phyloP scores from a whole-genome alignment of 2,329 filamentous ascomycete genomes.

The Fusarium nisikadoi region DNA sequence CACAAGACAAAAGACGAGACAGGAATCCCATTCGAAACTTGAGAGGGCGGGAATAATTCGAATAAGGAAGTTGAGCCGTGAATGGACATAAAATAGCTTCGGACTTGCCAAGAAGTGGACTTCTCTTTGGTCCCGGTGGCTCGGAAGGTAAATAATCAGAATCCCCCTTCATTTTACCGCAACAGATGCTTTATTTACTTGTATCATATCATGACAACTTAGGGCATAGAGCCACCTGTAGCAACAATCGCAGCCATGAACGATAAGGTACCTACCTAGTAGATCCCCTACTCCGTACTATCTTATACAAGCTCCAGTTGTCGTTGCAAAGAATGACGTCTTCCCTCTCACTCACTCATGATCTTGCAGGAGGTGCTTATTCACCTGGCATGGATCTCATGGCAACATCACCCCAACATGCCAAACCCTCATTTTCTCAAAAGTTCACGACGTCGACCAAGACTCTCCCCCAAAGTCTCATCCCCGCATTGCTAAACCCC shows the following conservation, averaged over 20 bases:
- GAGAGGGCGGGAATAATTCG: conserved; percentile 6
- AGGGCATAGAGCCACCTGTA: not conserved
- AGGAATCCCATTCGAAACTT: not conserved
- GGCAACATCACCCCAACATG: not conserved
- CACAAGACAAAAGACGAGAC: not conserved
- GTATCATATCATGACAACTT: not conserved
- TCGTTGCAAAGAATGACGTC: not conserved
- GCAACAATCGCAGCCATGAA: not conserved
- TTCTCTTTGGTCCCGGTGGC: not conserved
- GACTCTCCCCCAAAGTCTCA: conserved; percentile 4
- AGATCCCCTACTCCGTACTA: not conserved
- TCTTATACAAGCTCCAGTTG: not conserved
- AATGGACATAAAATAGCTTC: not conserved
- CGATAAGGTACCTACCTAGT: not conserved
- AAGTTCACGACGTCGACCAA: conserved; percentile 32
- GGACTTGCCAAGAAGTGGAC: conserved; percentile 21
- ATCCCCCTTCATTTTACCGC: not conserved
- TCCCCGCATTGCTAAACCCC: conserved; percentile 25
- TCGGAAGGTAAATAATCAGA: not conserved
- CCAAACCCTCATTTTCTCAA: not conserved
- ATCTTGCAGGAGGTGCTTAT: conserved; percentile 12
- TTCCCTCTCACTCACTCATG: not conserved
- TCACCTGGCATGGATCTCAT: not conserved
- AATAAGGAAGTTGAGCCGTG: conserved; percentile 30
- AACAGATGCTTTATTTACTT: not conserved